Base-by-base conservation (phyloP, 495 filamentous ascomycete genomes). In the Staphylotrichum tortipilum region DNA sequence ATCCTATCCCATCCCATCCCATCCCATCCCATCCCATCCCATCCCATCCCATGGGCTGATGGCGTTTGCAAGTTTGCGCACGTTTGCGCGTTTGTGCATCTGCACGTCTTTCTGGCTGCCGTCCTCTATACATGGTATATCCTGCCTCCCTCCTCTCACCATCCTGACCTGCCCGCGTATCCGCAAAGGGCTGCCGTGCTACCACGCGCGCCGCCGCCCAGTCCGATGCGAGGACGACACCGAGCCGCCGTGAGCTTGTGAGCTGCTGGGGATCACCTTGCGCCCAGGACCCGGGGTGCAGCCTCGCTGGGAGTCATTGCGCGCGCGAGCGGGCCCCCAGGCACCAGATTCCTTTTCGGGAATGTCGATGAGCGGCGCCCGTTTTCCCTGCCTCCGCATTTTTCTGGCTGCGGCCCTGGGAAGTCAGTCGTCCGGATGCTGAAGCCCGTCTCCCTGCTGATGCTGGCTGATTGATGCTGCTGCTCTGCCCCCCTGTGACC, bases 311-410 rank as follows among this genome's bases (percentile, higher is more conserved):
- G 37, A 57, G 44, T 49, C 47, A 52, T 54, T 47, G 54, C 49
- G 49, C 48, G 26, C 40, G 43, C 34, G 52, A 31, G 47, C n/a
- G n/a, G n/a, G n/a, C n/a, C n/a, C 47, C 54, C 59, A 61, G 54
- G 53, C 46, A 58, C 56, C 59, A 55, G 46, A 47, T 54, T 57
- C 58, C 57, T 42, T 52, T 66, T 66, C 50, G 58, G 61, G 58
- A 58, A 62, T 59, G 61, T 66, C 61, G 58, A 55, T 56, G 49
- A 55, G 49, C 53, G 55, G 58, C 58, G 58, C 58, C 55, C 55
- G n/a, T n/a, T 59, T 58, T 55, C 58, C 44, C 53, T 45, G 40
- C 56, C 63, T 66, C 63, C 63, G 58, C 61, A 58, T 58, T 57
- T 48, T 29, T n/a, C n/a, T n/a, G n/a, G n/a, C n/a, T n/a, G 42